Conservation (phyloP, 2,329 filamentous ascomycete genomes). For the Stagonosporopsis tanaceti region DNA sequence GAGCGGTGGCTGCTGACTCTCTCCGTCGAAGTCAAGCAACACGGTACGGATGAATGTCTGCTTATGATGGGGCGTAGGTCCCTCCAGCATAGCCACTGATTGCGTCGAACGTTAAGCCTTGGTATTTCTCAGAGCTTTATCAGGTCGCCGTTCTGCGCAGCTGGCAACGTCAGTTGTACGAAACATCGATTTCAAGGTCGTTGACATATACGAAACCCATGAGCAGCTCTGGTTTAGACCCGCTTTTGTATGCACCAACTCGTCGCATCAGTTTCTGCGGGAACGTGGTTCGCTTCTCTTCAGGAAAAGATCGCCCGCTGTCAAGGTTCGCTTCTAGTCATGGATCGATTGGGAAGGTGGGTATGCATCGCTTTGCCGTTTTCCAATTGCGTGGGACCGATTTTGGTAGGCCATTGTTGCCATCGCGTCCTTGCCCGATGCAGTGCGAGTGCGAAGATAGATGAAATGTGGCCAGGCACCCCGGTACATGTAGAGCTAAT, state of each 20-base stretch:
- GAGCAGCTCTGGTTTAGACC: background rate
- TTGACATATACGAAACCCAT: too few species aligned
- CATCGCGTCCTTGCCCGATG: background rate
- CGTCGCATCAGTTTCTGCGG: background rate
- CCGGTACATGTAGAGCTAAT: conserved; percentile 1
- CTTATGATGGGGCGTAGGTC: background rate
- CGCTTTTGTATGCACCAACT: background rate
- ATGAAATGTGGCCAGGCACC: conserved; percentile 6
- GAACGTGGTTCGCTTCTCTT: background rate
- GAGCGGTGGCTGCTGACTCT: background rate
- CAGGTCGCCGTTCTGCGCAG: too few species aligned
- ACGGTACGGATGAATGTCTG: background rate
- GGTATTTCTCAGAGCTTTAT: too few species aligned
- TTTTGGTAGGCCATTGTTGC: background rate
- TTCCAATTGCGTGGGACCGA: background rate
- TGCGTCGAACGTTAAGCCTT: too few species aligned
- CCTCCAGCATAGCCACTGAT: too few species aligned
- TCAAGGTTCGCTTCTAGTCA: background rate
- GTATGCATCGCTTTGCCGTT: background rate
- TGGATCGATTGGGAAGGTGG: background rate
- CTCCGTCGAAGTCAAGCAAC: background rate
- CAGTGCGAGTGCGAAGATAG: conserved; percentile 9
- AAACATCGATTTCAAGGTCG: background rate
- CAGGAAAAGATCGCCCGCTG: background rate
- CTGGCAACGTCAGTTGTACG: too few species aligned